Evolutionary conservation across 1,139 yeast species (phyloP).

Genomic region (Candida glucosophila): DNA sequence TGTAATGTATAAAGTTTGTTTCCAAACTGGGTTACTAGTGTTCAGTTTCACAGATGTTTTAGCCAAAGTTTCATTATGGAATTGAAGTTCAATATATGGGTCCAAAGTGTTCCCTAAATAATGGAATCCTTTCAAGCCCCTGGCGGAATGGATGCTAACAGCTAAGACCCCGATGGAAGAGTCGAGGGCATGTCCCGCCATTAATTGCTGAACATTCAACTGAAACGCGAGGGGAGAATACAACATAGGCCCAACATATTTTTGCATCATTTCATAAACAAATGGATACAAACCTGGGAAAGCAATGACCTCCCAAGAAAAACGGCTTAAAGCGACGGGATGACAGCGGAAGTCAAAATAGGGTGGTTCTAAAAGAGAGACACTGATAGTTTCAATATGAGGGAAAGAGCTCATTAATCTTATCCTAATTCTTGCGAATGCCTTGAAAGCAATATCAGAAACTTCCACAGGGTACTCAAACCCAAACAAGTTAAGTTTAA

Average conservation of each 20-base stretch:
- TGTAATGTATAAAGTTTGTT: conserved; percentile 68
- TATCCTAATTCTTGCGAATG: conserved; percentile 67
- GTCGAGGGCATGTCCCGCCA: conserved; percentile 75
- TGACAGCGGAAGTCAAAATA: conserved; percentile 73
- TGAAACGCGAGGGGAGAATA: conserved; percentile 88
- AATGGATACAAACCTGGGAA: conserved; percentile 81
- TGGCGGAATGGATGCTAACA: conserved; percentile 58
- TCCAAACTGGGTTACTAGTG: conserved; percentile 71
- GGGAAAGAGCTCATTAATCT: conserved; percentile 90
- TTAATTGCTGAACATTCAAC: conserved; percentile 79
- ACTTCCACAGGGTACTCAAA: conserved; percentile 55
- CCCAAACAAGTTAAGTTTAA: conserved; percentile 63
- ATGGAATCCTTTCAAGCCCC: conserved; percentile 58
- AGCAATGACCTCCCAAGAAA: conserved; percentile 80
- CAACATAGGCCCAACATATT: conserved; percentile 80
- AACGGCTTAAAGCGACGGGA: conserved; percentile 63
- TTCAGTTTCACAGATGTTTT: conserved; percentile 59
- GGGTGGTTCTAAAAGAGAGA: conserved; percentile 80
- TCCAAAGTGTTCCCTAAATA: conserved; percentile 74
- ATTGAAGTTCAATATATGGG: conserved; percentile 75
- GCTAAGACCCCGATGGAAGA: conserved; percentile 84
- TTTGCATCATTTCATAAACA: conserved; percentile 75
- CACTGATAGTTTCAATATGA: conserved; percentile 82
- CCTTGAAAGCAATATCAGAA: conserved; percentile 54
- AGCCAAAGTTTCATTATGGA: conserved; percentile 49